These are phyloP conservation scores for Pyrus communis DNA, from an alignment of 306 rosid genomes.

Conservation along the genomic window DNA sequence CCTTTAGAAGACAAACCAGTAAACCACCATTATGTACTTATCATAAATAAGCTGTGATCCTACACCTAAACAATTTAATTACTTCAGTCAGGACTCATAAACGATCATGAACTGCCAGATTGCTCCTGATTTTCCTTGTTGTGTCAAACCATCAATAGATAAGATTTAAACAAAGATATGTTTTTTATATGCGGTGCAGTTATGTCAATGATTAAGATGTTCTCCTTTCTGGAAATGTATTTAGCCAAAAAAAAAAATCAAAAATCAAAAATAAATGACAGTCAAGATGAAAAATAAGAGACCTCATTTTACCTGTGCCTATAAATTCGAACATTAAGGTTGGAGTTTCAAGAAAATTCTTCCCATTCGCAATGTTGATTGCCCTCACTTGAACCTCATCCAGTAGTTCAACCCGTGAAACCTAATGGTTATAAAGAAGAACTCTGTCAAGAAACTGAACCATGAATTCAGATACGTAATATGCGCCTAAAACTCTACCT, in stretches of 20 bases:
- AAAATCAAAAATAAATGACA: conserved; percentile 7
- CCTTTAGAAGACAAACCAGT: not conserved
- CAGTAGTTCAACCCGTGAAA: conserved; percentile 88
- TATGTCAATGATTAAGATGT: not conserved
- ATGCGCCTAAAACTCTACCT: conserved; percentile 42
- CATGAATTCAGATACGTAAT: not conserved
- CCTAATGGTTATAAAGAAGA: conserved; percentile 40
- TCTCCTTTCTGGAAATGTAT: conserved; percentile 1
- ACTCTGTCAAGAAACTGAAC: conserved; percentile 6
- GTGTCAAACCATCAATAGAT: not conserved
- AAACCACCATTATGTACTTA: not conserved
- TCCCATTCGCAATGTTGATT: conserved; percentile 87
- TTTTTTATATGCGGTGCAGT: not conserved
- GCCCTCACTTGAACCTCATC: conserved; percentile 96
- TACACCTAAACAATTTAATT: not conserved
- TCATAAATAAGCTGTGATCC: not conserved
- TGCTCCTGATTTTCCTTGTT: not conserved
- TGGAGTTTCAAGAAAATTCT: conserved; percentile 64
- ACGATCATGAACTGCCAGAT: not conserved
- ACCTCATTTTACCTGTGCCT: conserved; percentile 71
- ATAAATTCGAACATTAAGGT: conserved; percentile 88
- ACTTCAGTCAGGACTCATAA: not conserved
- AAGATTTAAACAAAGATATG: too few species aligned
- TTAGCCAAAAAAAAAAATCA: not conserved
- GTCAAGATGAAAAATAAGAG: conserved; percentile 3